Percentiles rank a stretch among this genome's conserved stretches.
phyloP scores from a whole-genome alignment of 176 grass and related monocot genomes.

The Bromus sterilis region DNA sequence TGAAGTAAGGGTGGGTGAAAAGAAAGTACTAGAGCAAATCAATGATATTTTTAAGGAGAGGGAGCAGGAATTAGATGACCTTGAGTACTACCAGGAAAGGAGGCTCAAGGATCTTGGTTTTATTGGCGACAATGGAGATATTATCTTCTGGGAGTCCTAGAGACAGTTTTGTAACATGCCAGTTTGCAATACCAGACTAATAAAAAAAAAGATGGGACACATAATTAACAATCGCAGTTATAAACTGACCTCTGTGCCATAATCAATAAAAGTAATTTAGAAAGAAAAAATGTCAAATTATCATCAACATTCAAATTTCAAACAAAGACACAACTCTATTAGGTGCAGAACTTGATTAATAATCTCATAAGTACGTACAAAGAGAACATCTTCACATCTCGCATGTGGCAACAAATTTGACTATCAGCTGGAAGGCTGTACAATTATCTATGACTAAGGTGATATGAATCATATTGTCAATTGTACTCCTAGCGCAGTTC shows the following conservation, averaged over 20 bases:
- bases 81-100: constrained; percentile 97
- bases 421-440: not conserved
- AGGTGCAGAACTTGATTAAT: not conserved
- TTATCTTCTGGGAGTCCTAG: constrained; percentile 96
- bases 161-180: not conserved
- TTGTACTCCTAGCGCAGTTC: not conserved
- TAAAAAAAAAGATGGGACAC: not conserved
- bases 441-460: constrained; percentile 7
- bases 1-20: constrained; percentile 70
- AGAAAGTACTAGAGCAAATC: constrained; percentile 83
- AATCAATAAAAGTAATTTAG: not conserved
- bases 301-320: not conserved
- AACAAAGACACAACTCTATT: not conserved
- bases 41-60: constrained; percentile 73
- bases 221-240: not conserved
- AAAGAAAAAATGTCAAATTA: not conserved
- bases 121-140: constrained; percentile 79
- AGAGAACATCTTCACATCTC: not conserved
- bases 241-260: not conserved
- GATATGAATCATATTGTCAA: not conserved
- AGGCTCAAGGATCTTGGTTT: constrained; percentile 86
- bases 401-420: constrained; percentile 5
- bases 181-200: not conserved
- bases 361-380: not conserved
- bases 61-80: constrained; percentile 68